Conservation (phyloP, 1,284 basidiomycete genomes). For the Cryptococcus depauperatus region DNA sequence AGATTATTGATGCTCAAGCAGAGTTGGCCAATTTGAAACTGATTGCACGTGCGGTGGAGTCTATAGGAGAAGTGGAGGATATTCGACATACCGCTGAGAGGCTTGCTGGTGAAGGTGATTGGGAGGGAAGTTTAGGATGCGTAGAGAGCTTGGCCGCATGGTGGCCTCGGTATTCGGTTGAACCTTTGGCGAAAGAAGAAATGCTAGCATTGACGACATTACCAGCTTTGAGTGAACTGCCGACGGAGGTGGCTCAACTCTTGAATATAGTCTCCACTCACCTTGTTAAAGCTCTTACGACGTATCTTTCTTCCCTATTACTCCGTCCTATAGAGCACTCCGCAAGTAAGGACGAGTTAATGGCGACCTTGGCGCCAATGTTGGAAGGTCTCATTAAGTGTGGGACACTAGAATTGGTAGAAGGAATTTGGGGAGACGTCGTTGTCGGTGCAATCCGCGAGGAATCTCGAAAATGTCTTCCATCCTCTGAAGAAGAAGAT, state of each 20-base stretch:
- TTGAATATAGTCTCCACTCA: slow-evolving; percentile 65
- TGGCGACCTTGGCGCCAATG: slow-evolving; percentile 51
- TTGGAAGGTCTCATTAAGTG: slow-evolving; percentile 69
- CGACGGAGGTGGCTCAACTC: slow-evolving; percentile 57
- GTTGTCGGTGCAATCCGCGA: slow-evolving; percentile 60
- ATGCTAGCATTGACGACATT: slow-evolving; percentile 49
- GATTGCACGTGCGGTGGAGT: slow-evolving; percentile 57
- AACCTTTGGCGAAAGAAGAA: slow-evolving; percentile 4
- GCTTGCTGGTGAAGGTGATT: slow-evolving; percentile 71
- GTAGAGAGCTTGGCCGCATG: slow-evolving; percentile 64
- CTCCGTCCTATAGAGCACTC: slow-evolving; percentile 2
- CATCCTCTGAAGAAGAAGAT: slow-evolving; percentile 49
- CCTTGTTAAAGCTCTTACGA: slow-evolving; percentile 68
- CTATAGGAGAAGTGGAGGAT: slow-evolving; percentile 64
- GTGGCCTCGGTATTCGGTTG: slow-evolving; percentile 49
- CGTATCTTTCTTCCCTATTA: slow-evolving; percentile 62
- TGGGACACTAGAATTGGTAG: slow-evolving; percentile 60
- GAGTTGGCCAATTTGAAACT: slow-evolving; percentile 56
- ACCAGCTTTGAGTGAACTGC: slow-evolving; percentile 61
- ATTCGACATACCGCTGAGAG: slow-evolving; percentile 62
- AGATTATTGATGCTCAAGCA: slow-evolving; percentile 60
- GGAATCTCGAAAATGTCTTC: slow-evolving; percentile 49
- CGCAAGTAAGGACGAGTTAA: slow-evolving; percentile 25
- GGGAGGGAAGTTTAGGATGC: slow-evolving; percentile 69
- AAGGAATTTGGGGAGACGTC: slow-evolving; percentile 66